Evolutionary conservation across 2,329 filamentous ascomycete species (phyloP), one percentile per base, ranked within the genome.

Genomic region (Chrysoporthe austroafricana): DNA sequence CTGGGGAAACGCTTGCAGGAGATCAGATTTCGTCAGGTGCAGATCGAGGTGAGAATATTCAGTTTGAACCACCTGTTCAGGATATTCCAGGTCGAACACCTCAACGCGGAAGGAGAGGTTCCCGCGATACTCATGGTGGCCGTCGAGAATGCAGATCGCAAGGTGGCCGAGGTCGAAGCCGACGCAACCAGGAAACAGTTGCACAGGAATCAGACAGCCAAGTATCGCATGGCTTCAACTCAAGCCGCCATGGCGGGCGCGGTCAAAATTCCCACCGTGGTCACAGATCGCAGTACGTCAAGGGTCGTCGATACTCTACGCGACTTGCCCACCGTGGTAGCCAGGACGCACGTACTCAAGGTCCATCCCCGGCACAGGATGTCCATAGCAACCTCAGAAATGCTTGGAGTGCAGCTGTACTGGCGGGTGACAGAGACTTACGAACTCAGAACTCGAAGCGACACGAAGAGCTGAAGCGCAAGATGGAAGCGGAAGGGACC

Each of bases 401-500:
- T 1, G n/a, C n/a, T 3, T 57, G 54, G 54, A 32, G 7, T 39
- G 54, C 54, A 13, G 32, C 16, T 18, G 32, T 57, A n/a, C 34
- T 57, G 21, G 50, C 36, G 9, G 16, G 7, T 6, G 62, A 63
- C n/a, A 21, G 26, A n/a, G 39, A 9, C 14, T 11, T 18, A 13
- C 13, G 14, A 36, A 48, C 61, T 32, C 32, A 16, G 13, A 32
- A 18, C 14, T 11, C 2, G 13, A 36, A 42, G 3, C n/a, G 42
- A 26, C 39, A 18, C 4, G 18, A 14, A 18, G 39, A n/a, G 39
- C 39, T 44, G 13, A 52, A 57, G 62, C 34, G 39, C n/a, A 52
- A 57, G 16, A 56, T 63, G 44, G 57, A 44, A 16, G 11, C 43
- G 8, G 52, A 63, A 11, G 62, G 62, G 3, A 57, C 36, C 3